These are phyloP conservation scores for Penicillium steckii DNA, from an alignment of 495 filamentous ascomycete species.

Conservation along the genomic window DNA sequence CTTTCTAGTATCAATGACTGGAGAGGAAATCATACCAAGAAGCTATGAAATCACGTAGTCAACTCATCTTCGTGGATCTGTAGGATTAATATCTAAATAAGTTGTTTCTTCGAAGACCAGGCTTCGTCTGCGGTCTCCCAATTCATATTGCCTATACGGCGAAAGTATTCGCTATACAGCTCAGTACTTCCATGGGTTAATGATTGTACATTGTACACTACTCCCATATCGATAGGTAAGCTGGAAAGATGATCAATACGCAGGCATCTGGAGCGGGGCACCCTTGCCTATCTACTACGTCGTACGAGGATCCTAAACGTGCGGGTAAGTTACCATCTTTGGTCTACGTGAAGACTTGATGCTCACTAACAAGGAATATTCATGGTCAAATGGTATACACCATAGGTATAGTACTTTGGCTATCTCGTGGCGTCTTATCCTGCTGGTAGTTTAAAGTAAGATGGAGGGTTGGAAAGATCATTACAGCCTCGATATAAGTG, in stretches of 20 bases:
- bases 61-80: too few species aligned
- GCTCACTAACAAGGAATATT: background rate
- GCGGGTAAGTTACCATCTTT: background rate
- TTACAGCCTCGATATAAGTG: background rate
- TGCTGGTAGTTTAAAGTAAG: background rate
- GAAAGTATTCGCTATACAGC: background rate
- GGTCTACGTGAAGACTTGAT: background rate
- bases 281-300: background rate
- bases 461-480: background rate
- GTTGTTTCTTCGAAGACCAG: too few species aligned
- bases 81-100: too few species aligned
- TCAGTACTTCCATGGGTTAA: background rate
- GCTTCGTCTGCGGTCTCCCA: background rate
- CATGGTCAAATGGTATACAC: background rate
- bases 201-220: background rate
- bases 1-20: too few species aligned
- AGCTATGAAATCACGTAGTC: too few species aligned
- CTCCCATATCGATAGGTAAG: background rate
- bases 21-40: too few species aligned
- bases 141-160: background rate
- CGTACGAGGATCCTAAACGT: background rate
- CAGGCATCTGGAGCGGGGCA: too few species aligned
- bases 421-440: background rate
- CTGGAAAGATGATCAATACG: background rate
- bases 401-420: background rate